Percentiles rank a stretch among this genome's conserved stretches.
Evolutionary conservation across 1,284 basidiomycete species (phyloP).

Genomic region (Ceratobasidium sp.): DNA sequence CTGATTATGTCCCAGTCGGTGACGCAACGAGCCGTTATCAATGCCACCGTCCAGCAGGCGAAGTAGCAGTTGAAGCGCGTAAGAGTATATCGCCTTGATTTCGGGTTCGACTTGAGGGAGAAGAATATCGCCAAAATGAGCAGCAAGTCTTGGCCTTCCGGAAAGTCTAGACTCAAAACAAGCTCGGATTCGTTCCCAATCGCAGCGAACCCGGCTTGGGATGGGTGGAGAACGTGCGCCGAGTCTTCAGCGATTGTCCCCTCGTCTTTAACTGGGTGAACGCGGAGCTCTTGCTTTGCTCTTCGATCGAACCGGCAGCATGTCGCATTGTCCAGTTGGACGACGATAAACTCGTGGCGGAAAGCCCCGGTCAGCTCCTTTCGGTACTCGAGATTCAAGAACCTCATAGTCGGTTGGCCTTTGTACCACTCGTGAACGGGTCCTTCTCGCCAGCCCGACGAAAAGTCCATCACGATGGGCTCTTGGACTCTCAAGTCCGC

Average conservation of each 20-base stretch:
- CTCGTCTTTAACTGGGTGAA: constrained; percentile 1
- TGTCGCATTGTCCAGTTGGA: background rate
- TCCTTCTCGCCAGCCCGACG: background rate
- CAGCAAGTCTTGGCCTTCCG: background rate
- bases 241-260: constrained; percentile 20
- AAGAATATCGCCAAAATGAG: constrained; percentile 23
- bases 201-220: background rate
- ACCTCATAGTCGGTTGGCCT: background rate
- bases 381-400: constrained; percentile 25
- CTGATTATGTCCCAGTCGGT: background rate
- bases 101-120: constrained; percentile 6
- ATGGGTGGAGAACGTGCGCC: background rate
- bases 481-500: background rate
- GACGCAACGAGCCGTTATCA: background rate
- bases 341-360: constrained; percentile 28
- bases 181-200: background rate
- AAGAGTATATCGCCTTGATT: background rate
- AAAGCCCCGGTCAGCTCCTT: background rate
- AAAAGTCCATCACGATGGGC: constrained; percentile 6
- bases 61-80: constrained; percentile 41
- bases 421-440: constrained; percentile 15
- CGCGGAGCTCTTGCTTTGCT: background rate
- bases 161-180: constrained; percentile 5
- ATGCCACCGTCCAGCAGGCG: constrained; percentile 21
- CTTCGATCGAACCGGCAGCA: constrained; percentile 29